A percentile compares a stretch with the other conserved stretches of the same genome.
Evolutionary conservation across 148 eudicot species (phyloP).

Genomic region (Salicornia ramosissima): DNA sequence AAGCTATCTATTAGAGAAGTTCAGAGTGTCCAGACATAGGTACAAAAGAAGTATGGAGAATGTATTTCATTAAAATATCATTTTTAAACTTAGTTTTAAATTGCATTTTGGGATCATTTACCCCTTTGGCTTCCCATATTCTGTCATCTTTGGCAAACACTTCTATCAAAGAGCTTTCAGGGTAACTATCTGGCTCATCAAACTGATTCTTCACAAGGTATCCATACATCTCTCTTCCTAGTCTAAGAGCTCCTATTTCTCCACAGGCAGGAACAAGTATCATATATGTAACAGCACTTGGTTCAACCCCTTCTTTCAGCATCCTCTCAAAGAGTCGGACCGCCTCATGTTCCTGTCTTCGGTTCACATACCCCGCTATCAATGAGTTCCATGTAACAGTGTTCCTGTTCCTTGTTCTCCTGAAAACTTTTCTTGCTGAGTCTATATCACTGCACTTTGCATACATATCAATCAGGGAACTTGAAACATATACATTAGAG

Average conservation of each 20-base stretch:
- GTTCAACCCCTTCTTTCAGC: constrained; percentile 34
- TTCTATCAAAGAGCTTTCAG: constrained; percentile 37
- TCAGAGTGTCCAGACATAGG: not conserved
- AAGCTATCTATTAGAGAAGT: not conserved
- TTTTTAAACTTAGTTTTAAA: not conserved
- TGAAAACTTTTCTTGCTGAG: constrained; percentile 42
- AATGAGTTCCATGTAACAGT: constrained; percentile 50
- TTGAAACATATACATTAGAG: constrained; percentile 41
- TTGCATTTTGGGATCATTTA: constrained; percentile 16
- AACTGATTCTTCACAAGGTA: constrained; percentile 36
- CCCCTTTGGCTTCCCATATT: constrained; percentile 32
- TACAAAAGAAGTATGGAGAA: constrained; percentile 12
- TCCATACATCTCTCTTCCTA: constrained; percentile 43
- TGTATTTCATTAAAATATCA: constrained; percentile 7
- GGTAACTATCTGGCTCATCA: constrained; percentile 25
- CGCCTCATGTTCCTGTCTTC: constrained; percentile 28
- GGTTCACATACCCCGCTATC: constrained; percentile 36
- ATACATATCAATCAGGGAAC: constrained; percentile 54
- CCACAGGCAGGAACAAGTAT: constrained; percentile 46
- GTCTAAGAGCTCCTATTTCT: constrained; percentile 33
- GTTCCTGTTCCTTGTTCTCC: constrained; percentile 36
- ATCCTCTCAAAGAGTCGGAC: constrained; percentile 33
- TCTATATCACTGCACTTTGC: constrained; percentile 42
- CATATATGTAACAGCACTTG: constrained; percentile 41
- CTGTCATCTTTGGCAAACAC: constrained; percentile 52